phyloP scores from a whole-genome alignment of 2,329 filamentous ascomycete genomes.

The Eutypa lata region DNA sequence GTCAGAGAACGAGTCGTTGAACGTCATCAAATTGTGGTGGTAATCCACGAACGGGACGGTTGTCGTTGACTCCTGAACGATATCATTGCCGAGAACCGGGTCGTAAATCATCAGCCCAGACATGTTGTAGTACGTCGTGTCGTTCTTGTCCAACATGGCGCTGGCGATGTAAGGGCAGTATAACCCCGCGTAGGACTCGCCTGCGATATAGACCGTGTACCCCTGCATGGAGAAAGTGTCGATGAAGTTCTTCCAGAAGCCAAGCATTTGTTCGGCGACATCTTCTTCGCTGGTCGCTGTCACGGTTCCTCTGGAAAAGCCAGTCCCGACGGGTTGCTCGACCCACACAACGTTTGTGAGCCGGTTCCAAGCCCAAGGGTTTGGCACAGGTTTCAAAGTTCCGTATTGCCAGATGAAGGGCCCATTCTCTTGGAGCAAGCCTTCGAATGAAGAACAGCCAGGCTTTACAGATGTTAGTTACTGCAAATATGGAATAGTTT shows the following conservation, averaged over 20 bases:
- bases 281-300: constrained; percentile 66
- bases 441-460: constrained; percentile 61
- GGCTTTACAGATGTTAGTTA: constrained; percentile 33
- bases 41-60: constrained; percentile 55
- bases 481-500: not conserved
- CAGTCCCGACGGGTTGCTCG: constrained; percentile 66
- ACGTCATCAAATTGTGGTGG: constrained; percentile 52
- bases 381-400: constrained; percentile 61
- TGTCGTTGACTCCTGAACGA: constrained; percentile 37
- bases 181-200: constrained; percentile 51
- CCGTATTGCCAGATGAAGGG: constrained; percentile 70
- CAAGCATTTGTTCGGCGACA: constrained; percentile 67
- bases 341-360: constrained; percentile 76
- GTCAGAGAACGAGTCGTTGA: constrained; percentile 51
- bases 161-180: constrained; percentile 58
- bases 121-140: constrained; percentile 49
- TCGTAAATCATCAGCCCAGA: constrained; percentile 62
- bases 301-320: constrained; percentile 63
- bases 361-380: constrained; percentile 72
- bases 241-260: constrained; percentile 65
- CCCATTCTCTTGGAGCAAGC: constrained; percentile 74
- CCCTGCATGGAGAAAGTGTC: constrained; percentile 50
- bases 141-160: constrained; percentile 45
- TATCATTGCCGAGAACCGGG: constrained; percentile 55
- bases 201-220: constrained; percentile 52